These are phyloP conservation scores for Amanita jacksonii DNA, from an alignment of 768 basidiomycete species.

Conservation along the genomic window DNA sequence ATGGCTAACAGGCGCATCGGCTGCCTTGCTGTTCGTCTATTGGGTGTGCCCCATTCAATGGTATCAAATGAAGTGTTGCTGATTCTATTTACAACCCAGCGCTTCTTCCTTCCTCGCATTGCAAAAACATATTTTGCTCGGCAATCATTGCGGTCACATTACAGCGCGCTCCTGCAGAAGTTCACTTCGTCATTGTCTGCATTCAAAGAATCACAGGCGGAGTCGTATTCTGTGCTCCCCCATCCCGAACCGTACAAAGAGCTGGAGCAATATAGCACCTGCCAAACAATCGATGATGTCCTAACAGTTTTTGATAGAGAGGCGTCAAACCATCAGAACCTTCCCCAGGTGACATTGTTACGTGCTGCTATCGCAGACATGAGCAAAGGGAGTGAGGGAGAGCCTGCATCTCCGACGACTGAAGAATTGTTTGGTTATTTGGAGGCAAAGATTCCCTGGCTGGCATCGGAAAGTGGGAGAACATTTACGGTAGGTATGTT, in stretches of 20 bases:
- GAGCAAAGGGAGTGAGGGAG: constrained; percentile 24
- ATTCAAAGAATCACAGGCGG: constrained; percentile 45
- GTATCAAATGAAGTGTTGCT: neutral
- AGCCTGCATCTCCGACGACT: constrained; percentile 32
- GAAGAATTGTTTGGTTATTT: constrained; percentile 52
- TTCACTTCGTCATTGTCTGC: constrained; percentile 47
- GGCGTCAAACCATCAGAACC: constrained; percentile 18
- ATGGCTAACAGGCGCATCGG: constrained; percentile 62
- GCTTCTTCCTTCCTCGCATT: constrained; percentile 60
- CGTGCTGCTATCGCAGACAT: constrained; percentile 53
- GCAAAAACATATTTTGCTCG: constrained; percentile 50
- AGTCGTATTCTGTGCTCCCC: constrained; percentile 50
- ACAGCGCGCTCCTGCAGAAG: constrained; percentile 42
- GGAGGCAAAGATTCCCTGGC: constrained; percentile 50
- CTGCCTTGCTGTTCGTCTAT: constrained; percentile 49
- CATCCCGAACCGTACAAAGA: constrained; percentile 43
- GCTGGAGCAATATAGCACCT: constrained; percentile 30
- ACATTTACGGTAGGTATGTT: constrained; percentile 39
- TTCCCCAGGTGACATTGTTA: constrained; percentile 47
- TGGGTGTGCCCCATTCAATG: constrained; percentile 38
- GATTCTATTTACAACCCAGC: constrained; percentile 28
- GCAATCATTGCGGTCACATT: constrained; percentile 50
- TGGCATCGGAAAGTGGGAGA: constrained; percentile 40
- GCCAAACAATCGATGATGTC: constrained; percentile 35
- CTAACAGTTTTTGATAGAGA: constrained; percentile 22